Evolutionary conservation across 768 basidiomycete species (phyloP).

Genomic region (Lanmaoa pseudosensibilis): DNA sequence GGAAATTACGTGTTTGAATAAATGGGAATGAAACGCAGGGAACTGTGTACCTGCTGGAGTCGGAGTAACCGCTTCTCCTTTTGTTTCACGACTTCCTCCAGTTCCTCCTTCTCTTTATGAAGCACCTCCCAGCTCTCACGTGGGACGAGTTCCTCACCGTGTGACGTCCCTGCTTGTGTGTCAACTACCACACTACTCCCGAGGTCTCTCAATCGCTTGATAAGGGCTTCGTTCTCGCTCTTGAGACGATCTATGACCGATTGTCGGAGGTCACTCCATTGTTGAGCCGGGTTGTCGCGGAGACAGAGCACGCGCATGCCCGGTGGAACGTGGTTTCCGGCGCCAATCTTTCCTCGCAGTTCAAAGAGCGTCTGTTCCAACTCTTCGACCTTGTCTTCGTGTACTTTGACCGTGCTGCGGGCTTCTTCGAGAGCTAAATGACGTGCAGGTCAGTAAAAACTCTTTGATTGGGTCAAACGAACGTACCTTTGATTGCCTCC

Average conservation of each 20-base stretch:
- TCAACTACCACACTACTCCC: conserved; percentile 42
- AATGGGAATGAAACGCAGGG: not conserved
- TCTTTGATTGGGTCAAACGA: not conserved
- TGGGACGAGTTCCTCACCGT: conserved; percentile 52
- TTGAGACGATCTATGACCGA: conserved; percentile 73
- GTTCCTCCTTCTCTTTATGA: conserved; percentile 63
- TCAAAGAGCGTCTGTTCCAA: conserved; percentile 81
- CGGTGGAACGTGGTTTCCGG: conserved; percentile 73
- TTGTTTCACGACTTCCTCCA: conserved; percentile 64
- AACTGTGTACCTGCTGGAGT: conserved; percentile 65
- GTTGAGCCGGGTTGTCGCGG: conserved; percentile 77
- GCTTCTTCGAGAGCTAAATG: conserved; percentile 46
- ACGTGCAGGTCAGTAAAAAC: not conserved
- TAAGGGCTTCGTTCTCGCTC: conserved; percentile 80
- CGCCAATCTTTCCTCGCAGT: conserved; percentile 71
- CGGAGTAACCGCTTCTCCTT: conserved; percentile 80
- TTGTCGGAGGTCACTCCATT: conserved; percentile 75
- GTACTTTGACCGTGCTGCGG: conserved; percentile 35
- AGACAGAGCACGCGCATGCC: conserved; percentile 68
- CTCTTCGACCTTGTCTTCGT: conserved; percentile 58
- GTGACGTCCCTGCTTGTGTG: conserved; percentile 14
- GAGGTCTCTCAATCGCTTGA: conserved; percentile 63
- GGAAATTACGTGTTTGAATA: not conserved
- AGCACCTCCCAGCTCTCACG: conserved; percentile 78
- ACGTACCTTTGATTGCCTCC: conserved; percentile 43